Base-by-base conservation (phyloP, 1,284 basidiomycete genomes). In the Rhodotorula sp. region DNA sequence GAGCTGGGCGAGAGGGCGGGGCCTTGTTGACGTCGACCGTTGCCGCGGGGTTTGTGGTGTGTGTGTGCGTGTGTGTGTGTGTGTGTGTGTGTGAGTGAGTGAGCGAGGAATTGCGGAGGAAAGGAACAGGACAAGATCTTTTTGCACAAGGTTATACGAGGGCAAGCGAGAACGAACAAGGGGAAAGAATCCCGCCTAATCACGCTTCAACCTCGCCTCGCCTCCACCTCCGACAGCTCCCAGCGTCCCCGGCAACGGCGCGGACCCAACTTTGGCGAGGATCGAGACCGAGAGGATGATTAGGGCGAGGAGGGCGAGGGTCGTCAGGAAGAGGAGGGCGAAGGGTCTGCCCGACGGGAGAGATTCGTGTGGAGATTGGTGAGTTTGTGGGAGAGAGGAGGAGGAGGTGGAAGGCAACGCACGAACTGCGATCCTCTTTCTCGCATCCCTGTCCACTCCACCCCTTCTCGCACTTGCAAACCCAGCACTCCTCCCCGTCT, bases 371-470 rank as follows among this genome's bases (percentile, higher is more conserved):
- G n/a, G n/a, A n/a, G n/a, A n/a, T n/a, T n/a, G 68, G 48, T 19
- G 56, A 36, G 29, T 5, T 10, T 30, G 47, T 5, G 34, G 32
- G 32, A n/a, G 32, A 36, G 22, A 20, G 24, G 17, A 19, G 5
- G 22, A 49, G 32, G 20, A 51, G 34, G 20, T 11, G n/a, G 11
- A 15, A 44, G 2, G 27, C 13, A 30, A 65, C 73, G 51, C 48
- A 74, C 74, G 56, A 46, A 36, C 59, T 62, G 36, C 74, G 30
- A 52, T 75, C 74, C 30, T 64, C 60, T 54, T 75, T 75, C 63
- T 75, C 74, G 53, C 74, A 75, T 9, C 74, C 74, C 64, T 75
- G 39, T 0, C 74, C 74, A 6, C 56, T 58, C 72, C 72, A 75
- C 22, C 49, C 39, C 48, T 48, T 68, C 60, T 47, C 49, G 39